These are phyloP conservation scores for Alectoria sarmentosa DNA, from an alignment of 495 filamentous ascomycete species.

Conservation along the genomic window DNA sequence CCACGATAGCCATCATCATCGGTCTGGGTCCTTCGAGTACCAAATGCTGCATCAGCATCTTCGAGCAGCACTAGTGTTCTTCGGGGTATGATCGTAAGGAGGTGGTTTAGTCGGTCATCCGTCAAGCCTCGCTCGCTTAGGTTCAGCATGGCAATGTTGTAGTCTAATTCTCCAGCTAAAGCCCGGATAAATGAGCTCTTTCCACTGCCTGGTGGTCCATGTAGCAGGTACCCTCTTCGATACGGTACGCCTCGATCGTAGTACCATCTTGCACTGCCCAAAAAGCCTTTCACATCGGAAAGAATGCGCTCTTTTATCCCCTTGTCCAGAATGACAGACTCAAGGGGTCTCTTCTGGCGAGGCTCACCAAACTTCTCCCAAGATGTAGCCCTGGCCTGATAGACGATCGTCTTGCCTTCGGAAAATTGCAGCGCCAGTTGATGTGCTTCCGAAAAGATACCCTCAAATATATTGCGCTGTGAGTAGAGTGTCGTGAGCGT, in stretches of 20 bases:
- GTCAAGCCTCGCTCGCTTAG: slow-evolving; percentile 88
- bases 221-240: slow-evolving; percentile 84
- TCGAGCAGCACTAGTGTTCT: slow-evolving; percentile 84
- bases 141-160: slow-evolving; percentile 90
- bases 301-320: slow-evolving; percentile 85
- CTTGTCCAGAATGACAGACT: slow-evolving; percentile 79
- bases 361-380: slow-evolving; percentile 88
- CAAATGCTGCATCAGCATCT: slow-evolving; percentile 92
- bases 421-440: slow-evolving; percentile 63
- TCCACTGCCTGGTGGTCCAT: slow-evolving; percentile 89
- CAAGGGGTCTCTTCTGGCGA: slow-evolving; percentile 75
- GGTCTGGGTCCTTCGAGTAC: slow-evolving; percentile 61
- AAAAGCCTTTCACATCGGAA: slow-evolving; percentile 76
- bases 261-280: slow-evolving; percentile 77
- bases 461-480: slow-evolving; percentile 76
- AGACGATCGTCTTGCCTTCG: slow-evolving; percentile 93
- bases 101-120: slow-evolving; percentile 82
- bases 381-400: slow-evolving; percentile 68
- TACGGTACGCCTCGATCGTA: slow-evolving; percentile 93
- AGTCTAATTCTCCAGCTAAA: slow-evolving; percentile 83
- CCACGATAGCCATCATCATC: slow-evolving; percentile 83
- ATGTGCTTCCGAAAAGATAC: slow-evolving; percentile 81
- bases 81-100: slow-evolving; percentile 80
- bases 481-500: slow-evolving; percentile 87
- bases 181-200: slow-evolving; percentile 98